A percentile compares a stretch with the other conserved stretches of the same genome.
phyloP scores from a whole-genome alignment of 768 basidiomycete species.

The Cystobasidium ongulense region DNA sequence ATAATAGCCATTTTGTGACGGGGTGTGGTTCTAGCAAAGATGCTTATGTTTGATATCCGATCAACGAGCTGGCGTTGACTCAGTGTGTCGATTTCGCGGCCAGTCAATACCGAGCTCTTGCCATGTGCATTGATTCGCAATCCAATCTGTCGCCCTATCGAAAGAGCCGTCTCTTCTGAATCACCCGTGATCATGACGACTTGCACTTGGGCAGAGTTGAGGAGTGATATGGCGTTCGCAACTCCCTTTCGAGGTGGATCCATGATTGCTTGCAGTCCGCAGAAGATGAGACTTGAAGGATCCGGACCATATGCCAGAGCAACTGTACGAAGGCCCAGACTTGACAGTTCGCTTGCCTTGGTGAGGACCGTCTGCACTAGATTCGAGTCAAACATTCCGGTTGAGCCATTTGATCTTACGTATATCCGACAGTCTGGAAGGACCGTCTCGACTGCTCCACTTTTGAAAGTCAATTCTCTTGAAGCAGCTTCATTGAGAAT shows the following conservation, averaged over 20 bases:
- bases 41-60: constrained; percentile 67
- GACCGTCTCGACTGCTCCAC: constrained; percentile 82
- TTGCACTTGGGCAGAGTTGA: constrained; percentile 80
- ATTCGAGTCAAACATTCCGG: constrained; percentile 64
- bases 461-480: constrained; percentile 77
- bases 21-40: constrained; percentile 92
- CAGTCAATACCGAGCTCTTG: constrained; percentile 55
- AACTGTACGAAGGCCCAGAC: constrained; percentile 59
- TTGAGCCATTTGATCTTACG: constrained; percentile 81
- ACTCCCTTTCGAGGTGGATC: constrained; percentile 92
- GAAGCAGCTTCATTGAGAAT: constrained; percentile 39
- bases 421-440: constrained; percentile 79
- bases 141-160: constrained; percentile 78
- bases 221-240: constrained; percentile 70
- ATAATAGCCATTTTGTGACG: constrained; percentile 97
- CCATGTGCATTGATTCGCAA: constrained; percentile 55
- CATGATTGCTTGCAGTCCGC: constrained; percentile 87
- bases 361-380: constrained; percentile 61
- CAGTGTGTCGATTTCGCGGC: constrained; percentile 76
- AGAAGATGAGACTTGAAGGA: constrained; percentile 59
- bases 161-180: constrained; percentile 77
- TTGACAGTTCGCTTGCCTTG: constrained; percentile 65
- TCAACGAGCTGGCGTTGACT: constrained; percentile 71
- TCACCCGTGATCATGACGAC: constrained; percentile 99
- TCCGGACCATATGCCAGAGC: constrained; percentile 85